Conservation (phyloP, 768 basidiomycete genomes). For the Lepiota brunneoincarnata region DNA sequence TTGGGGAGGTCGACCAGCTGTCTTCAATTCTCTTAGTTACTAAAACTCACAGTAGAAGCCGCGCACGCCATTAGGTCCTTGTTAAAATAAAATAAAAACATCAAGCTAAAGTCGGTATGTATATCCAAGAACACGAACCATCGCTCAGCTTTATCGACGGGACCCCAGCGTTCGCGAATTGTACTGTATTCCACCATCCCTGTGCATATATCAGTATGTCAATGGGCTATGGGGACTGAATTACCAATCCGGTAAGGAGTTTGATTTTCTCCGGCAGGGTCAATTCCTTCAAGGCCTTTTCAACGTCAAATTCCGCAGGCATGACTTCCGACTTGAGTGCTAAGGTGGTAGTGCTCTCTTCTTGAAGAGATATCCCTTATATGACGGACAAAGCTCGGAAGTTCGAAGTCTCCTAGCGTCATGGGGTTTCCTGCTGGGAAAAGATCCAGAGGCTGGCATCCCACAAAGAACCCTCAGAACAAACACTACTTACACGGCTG, state of each 20-base stretch:
- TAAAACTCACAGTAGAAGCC: conserved; percentile 38
- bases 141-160: conserved; percentile 46
- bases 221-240: not conserved
- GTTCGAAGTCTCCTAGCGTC: conserved; percentile 6
- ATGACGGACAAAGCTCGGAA: conserved; percentile 21
- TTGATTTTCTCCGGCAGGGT: conserved; percentile 40
- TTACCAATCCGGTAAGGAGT: conserved; percentile 39
- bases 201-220: conserved; percentile 13
- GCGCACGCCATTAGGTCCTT: conserved; percentile 49
- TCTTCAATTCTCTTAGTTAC: conserved; percentile 37
- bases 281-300: conserved; percentile 33
- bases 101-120: not conserved
- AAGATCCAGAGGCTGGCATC: not conserved
- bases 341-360: not conserved
- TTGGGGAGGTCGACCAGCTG: conserved; percentile 26
- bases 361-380: conserved; percentile 13
- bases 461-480: too few relatives aligned
- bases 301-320: conserved; percentile 31
- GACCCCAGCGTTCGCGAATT: conserved; percentile 37
- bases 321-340: conserved; percentile 13
- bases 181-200: conserved; percentile 49
- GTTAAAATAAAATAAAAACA: not conserved
- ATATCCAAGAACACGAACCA: conserved; percentile 25
- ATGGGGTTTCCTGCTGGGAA: conserved; percentile 9
- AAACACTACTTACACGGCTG: too few relatives aligned